Conservation (phyloP, 2,329 filamentous ascomycete species). For the Colletotrichum spinosum region DNA sequence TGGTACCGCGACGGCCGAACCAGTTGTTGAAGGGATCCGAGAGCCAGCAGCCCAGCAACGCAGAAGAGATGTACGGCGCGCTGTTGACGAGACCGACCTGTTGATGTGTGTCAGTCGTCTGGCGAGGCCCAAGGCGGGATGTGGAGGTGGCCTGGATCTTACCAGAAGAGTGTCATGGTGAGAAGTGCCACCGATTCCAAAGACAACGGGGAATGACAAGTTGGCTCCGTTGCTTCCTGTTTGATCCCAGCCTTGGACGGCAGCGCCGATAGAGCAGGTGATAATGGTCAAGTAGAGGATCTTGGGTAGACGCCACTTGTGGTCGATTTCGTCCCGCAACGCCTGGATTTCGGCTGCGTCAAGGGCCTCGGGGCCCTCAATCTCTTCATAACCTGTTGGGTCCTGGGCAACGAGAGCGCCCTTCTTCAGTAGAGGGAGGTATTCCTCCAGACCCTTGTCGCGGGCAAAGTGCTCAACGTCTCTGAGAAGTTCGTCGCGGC, state of each 20-base stretch:
- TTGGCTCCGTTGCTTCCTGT: conserved; percentile 62
- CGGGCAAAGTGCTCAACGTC: conserved; percentile 67
- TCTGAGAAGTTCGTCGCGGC: conserved; percentile 55
- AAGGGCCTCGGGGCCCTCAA: conserved; percentile 53
- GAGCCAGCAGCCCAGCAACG: conserved; percentile 76
- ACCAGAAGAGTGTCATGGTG: conserved; percentile 60
- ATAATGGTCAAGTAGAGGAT: conserved; percentile 61
- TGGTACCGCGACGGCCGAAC: conserved; percentile 74
- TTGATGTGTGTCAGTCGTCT: conserved; percentile 49
- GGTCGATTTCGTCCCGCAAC: conserved; percentile 56
- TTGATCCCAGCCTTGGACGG: conserved; percentile 64
- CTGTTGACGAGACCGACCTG: conserved; percentile 71
- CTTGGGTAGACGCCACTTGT: conserved; percentile 63
- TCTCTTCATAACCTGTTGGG: conserved; percentile 59
- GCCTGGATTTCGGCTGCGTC: conserved; percentile 54
- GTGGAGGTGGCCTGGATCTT: neutral
- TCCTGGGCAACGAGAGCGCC: conserved; percentile 65
- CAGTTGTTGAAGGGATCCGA: conserved; percentile 74
- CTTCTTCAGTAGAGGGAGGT: conserved; percentile 60
- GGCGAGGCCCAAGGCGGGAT: conserved; percentile 23
- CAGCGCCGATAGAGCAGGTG: conserved; percentile 65
- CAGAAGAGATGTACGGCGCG: conserved; percentile 56
- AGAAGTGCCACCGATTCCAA: conserved; percentile 58
- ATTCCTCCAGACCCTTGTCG: conserved; percentile 56
- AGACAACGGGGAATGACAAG: conserved; percentile 55